Conservation (phyloP, 106 monocot genomes). For the Platanthera zijinensis region DNA sequence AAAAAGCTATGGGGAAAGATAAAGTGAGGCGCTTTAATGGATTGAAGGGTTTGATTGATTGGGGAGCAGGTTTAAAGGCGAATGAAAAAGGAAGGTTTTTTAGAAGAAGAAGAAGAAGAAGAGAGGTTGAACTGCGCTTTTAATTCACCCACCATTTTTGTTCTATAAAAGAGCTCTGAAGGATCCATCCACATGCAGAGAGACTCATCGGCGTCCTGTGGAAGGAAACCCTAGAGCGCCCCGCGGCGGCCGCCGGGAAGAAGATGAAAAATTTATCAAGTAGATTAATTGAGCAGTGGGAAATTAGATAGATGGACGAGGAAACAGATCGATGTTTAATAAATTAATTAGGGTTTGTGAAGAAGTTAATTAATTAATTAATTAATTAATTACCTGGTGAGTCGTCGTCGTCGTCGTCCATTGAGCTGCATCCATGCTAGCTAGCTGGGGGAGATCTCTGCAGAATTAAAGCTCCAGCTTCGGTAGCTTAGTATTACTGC, state of each 20-base stretch:
- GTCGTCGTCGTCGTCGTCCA: not conserved
- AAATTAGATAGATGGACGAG: not conserved
- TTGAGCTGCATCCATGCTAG: constrained; percentile 6
- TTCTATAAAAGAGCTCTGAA: too few relatives aligned
- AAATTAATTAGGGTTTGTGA: too few relatives aligned
- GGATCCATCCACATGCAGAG: not conserved
- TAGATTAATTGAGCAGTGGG: not conserved
- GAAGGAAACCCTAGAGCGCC: not conserved
- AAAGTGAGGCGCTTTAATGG: constrained; percentile 4
- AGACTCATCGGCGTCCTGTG: not conserved
- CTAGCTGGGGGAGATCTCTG: not conserved
- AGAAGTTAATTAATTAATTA: not conserved
- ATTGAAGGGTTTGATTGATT: not conserved
- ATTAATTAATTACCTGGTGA: constrained; percentile 2
- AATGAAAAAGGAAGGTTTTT: not conserved
- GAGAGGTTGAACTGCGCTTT: not conserved
- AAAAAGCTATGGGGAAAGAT: constrained; percentile 5
- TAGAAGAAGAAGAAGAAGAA: not conserved
- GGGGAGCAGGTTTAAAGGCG: constrained; percentile 3
- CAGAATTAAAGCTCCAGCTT: not conserved
- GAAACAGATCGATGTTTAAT: not conserved
- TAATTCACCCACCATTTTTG: not conserved
- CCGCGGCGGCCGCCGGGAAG: too few relatives aligned
- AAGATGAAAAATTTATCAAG: not conserved
- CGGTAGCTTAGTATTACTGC: not conserved